These are phyloP conservation scores for Botrytis deweyae DNA, from an alignment of 2,329 filamentous ascomycete species.

Conservation along the genomic window DNA sequence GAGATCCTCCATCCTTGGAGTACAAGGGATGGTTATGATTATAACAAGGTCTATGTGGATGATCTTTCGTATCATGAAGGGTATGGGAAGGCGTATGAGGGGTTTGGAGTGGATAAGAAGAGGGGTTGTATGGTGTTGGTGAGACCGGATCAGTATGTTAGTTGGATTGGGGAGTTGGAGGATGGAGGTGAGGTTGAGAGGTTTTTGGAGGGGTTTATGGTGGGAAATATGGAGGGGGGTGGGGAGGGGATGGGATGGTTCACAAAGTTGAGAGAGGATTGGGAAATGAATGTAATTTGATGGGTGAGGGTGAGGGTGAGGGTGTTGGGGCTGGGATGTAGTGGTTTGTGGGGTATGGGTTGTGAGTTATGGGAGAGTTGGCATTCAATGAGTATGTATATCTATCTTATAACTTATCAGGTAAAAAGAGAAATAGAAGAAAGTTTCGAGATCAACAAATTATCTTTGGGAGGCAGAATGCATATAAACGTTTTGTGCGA, in stretches of 20 bases:
- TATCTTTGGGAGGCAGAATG: neutral
- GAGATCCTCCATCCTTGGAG: conserved; percentile 50
- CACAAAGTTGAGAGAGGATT: too few relatives aligned
- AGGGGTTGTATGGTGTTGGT: conserved; percentile 59
- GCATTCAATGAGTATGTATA: neutral
- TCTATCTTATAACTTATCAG: neutral
- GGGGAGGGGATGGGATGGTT: neutral
- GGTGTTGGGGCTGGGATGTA: neutral
- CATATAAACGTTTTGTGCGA: neutral
- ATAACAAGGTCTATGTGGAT: conserved; percentile 57
- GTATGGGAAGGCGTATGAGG: conserved; percentile 51
- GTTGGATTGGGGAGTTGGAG: conserved; percentile 42
- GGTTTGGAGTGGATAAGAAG: conserved; percentile 56
- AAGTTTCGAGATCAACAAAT: neutral
- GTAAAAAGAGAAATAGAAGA: neutral
- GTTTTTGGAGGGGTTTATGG: conserved; percentile 28
- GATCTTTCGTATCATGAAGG: conserved; percentile 54
- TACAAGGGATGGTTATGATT: conserved; percentile 52
- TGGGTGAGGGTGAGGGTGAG: too few relatives aligned
- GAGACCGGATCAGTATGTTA: conserved; percentile 68
- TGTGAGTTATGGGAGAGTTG: neutral
- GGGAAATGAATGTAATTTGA: neutral
- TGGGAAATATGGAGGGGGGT: too few relatives aligned
- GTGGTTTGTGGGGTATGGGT: neutral
- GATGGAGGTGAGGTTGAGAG: conserved; percentile 27